Evolutionary conservation across 2,329 filamentous ascomycete genomes (phyloP).

Genomic region (Penicillium sp.): DNA sequence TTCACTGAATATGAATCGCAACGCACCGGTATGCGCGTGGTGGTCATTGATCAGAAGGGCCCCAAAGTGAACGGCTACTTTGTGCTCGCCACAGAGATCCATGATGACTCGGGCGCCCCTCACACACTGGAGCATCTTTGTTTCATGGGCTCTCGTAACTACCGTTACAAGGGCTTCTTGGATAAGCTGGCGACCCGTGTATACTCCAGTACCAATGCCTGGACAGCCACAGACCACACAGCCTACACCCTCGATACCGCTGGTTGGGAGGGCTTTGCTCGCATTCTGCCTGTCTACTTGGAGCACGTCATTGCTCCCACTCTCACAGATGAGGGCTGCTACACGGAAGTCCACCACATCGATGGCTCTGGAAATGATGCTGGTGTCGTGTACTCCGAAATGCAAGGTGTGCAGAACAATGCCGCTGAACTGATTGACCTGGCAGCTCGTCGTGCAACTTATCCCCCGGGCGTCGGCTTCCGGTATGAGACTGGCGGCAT

Average conservation of each 20-base stretch:
- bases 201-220: conserved; percentile 93
- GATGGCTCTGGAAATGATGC: conserved; percentile 94
- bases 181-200: conserved; percentile 92
- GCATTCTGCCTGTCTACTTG: conserved; percentile 91
- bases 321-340: conserved; percentile 87
- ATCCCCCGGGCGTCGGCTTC: conserved; percentile 88
- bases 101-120: conserved; percentile 92
- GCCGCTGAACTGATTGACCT: conserved; percentile 86
- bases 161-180: conserved; percentile 90
- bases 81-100: conserved; percentile 92
- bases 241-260: conserved; percentile 94
- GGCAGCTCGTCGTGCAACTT: conserved; percentile 75
- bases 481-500: conserved; percentile 98
- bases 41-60: conserved; percentile 87
- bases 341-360: conserved; percentile 95
- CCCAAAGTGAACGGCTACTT: conserved; percentile 97
- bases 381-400: conserved; percentile 96
- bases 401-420: conserved; percentile 92
- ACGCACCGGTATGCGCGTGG: conserved; percentile 89
- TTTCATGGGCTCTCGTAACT: conserved; percentile 91
- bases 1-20: conserved; percentile 97
- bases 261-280: conserved; percentile 94
- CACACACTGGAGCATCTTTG: conserved; percentile 82
- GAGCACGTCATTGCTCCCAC: conserved; percentile 93
- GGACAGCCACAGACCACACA: conserved; percentile 95